Base-by-base conservation (phyloP, 108 stramenopile species). In the Thalassiosira profunda region DNA sequence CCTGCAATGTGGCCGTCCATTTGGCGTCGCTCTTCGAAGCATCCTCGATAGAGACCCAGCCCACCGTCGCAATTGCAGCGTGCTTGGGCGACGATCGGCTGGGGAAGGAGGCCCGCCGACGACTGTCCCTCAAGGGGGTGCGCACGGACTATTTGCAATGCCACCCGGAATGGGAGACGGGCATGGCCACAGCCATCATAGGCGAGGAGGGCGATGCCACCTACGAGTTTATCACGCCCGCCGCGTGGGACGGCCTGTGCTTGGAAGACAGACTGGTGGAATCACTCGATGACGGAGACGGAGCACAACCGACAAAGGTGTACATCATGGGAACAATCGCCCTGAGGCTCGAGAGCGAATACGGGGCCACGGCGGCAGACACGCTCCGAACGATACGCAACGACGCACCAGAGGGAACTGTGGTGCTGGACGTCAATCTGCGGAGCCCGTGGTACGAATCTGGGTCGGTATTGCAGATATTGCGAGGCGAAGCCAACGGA, bases 401-500 rank as follows among this genome's bases (percentile, higher is more conserved):
- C 37, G 41, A 25, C 12, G 77, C 77, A 24, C 51, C 40, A 0
- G 72, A 67, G n/a, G 77, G 72, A 20, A 57, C 66, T 8, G 77
- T 79, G 9, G 70, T 81, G 21, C 28, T 81, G 14, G 80, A 81
- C 59, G 52, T 81, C 10, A 74, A 81, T 45, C 58, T 81, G 34
- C 73, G 79, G 11, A 71, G 62, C 40, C 80, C 80, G 34, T 72
- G 74, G 75, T 71, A 71, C 48, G 44, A 57, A 15, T n/a, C 60
- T 4, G 21, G 43, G 25, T 30, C 15, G 6, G 75, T 81, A 20
- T 63, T 75, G 37, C 36, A 30, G 3, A 45, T 81, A 51, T 51
- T 54, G 15, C 72, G 77, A 15, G 77, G 77, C 33, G 26, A 21
- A 12, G 10, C 25, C 10, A 3, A 33, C 58, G 34, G 15, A 14